phyloP scores from a whole-genome alignment of 2,329 filamentous ascomycete genomes.

The Calonectria multiphialidica region DNA sequence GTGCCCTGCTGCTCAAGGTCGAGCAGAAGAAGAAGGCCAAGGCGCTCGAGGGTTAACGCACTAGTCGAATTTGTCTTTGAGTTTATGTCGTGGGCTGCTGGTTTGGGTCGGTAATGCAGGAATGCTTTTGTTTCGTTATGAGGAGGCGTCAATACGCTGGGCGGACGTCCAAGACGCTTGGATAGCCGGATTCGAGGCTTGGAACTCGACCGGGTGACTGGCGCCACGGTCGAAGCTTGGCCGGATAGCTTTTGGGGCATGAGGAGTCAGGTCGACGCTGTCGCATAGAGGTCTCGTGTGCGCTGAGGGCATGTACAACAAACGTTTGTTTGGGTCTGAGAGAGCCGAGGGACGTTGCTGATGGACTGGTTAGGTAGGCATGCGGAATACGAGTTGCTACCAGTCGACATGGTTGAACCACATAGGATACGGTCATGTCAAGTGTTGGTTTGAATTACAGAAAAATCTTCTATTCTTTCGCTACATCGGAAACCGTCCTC shows the following conservation, averaged over 20 bases:
- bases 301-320: slow-evolving; percentile 43
- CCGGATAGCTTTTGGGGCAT: slow-evolving; percentile 33
- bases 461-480: slow-evolving; percentile 6
- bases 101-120: slow-evolving; percentile 46
- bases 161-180: slow-evolving; percentile 38
- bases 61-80: slow-evolving; percentile 33
- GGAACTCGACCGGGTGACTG: background rate
- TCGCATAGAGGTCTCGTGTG: slow-evolving; percentile 30
- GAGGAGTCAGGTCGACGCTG: slow-evolving; percentile 27
- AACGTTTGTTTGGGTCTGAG: slow-evolving; percentile 32
- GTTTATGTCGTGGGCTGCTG: slow-evolving; percentile 40
- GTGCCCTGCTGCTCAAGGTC: slow-evolving; percentile 93
- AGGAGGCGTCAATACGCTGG: slow-evolving; percentile 38
- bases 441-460: background rate
- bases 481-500: background rate
- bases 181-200: slow-evolving; percentile 33
- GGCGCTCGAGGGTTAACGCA: slow-evolving; percentile 58
- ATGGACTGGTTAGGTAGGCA: slow-evolving; percentile 46
- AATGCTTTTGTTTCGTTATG: slow-evolving; percentile 42
- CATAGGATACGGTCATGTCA: slow-evolving; percentile 3
- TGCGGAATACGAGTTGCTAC: slow-evolving; percentile 38
- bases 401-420: background rate
- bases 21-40: slow-evolving; percentile 95
- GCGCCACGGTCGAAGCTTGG: background rate
- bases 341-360: slow-evolving; percentile 41